A percentile compares a stretch with the other conserved stretches of the same genome.
phyloP scores from a whole-genome alignment of 176 grass and related monocot species.

The Musa beccarii region DNA sequence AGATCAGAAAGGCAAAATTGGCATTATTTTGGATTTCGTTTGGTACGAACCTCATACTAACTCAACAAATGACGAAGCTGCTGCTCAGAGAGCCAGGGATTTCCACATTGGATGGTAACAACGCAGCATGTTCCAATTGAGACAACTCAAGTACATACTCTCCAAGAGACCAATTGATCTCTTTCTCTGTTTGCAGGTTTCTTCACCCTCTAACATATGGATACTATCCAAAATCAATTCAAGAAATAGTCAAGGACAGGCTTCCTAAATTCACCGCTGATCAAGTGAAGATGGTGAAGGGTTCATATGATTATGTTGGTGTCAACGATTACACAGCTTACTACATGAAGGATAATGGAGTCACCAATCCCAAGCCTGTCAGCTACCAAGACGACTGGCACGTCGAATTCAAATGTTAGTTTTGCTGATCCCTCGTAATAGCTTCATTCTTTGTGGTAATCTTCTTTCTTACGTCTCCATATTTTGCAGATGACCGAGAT shows the following conservation, averaged over 20 bases:
- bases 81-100: constrained; percentile 83
- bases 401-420: constrained; percentile 39
- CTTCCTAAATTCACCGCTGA: constrained; percentile 42
- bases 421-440: background rate
- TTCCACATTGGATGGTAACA: constrained; percentile 86
- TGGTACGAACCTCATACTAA: constrained; percentile 67
- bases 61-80: constrained; percentile 54
- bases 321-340: constrained; percentile 63
- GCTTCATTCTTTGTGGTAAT: no score
- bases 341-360: constrained; percentile 28
- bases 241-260: constrained; percentile 49
- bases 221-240: constrained; percentile 41
- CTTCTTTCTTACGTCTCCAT: constrained; percentile 9
- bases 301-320: constrained; percentile 42
- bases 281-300: constrained; percentile 42
- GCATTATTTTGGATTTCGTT: constrained; percentile 53
- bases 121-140: background rate
- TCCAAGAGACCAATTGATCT: background rate
- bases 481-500: constrained; percentile 45
- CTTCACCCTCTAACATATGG: constrained; percentile 56
- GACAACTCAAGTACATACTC: background rate
- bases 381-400: constrained; percentile 49
- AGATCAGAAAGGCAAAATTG: constrained; percentile 40
- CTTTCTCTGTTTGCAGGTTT: constrained; percentile 30
- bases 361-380: background rate